Evolutionary conservation across 345 rosid species (phyloP).

Genomic region (Eucalyptus sp.): DNA sequence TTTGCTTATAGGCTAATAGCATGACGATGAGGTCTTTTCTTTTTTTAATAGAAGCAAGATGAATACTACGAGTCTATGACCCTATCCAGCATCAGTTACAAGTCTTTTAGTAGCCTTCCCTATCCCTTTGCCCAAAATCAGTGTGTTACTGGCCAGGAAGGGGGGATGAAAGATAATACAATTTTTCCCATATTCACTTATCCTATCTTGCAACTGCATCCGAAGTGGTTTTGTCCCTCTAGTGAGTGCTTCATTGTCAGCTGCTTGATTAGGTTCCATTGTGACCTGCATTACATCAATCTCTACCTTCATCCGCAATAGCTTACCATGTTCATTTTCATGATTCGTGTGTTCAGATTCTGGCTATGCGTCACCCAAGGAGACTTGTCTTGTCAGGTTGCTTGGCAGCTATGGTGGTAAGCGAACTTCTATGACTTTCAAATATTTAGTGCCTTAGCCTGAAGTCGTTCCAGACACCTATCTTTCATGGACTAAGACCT

Average conservation of each 20-base stretch:
- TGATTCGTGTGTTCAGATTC: constrained; percentile 34
- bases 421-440: not conserved
- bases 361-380: constrained; percentile 98
- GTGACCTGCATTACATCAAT: not conserved
- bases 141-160: not conserved
- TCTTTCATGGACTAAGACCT: not conserved
- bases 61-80: not conserved
- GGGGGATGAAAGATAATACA: not conserved
- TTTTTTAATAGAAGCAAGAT: not conserved
- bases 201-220: not conserved
- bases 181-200: not conserved
- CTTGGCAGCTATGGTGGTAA: constrained; percentile 61
- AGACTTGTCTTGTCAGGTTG: constrained; percentile 91
- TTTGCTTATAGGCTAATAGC: not conserved
- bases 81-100: not conserved
- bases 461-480: not conserved
- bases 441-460: not conserved
- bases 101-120: not conserved
- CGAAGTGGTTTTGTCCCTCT: not conserved
- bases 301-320: not conserved
- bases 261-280: not conserved
- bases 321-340: not conserved
- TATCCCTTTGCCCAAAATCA: not conserved
- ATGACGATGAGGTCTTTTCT: not conserved
- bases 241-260: not conserved